Evolutionary conservation across 495 filamentous ascomycete genomes (phyloP).

Genomic region (Tetracladium setigerum): DNA sequence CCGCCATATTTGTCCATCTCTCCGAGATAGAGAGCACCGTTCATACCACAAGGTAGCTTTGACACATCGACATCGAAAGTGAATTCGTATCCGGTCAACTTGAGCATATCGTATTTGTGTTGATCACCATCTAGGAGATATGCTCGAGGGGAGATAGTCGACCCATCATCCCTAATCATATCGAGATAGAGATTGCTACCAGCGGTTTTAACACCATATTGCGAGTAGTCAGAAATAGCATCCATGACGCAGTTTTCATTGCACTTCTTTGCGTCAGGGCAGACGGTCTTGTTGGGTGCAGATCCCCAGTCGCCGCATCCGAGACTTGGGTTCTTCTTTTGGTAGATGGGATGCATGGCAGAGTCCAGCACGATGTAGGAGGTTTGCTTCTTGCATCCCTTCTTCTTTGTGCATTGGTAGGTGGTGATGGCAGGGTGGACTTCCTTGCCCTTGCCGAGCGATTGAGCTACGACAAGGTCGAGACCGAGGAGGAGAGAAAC

Average conservation of each 20-base stretch:
- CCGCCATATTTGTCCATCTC: slow-evolving; percentile 55
- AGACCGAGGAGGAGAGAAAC: too few relatives aligned
- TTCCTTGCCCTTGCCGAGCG: slow-evolving; percentile 29
- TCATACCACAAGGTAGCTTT: slow-evolving; percentile 55
- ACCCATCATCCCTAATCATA: slow-evolving; percentile 20
- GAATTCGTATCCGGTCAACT: slow-evolving; percentile 51
- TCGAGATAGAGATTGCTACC: slow-evolving; percentile 17
- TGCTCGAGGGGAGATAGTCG: slow-evolving; percentile 41
- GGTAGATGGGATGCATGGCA: slow-evolving; percentile 40
- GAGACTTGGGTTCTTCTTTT: slow-evolving; percentile 24
- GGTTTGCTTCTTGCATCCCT: slow-evolving; percentile 36
- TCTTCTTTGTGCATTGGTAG: slow-evolving; percentile 37
- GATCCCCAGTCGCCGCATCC: slow-evolving; percentile 34
- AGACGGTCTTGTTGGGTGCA: slow-evolving; percentile 32
- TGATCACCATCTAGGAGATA: slow-evolving; percentile 50
- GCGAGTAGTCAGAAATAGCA: slow-evolving; percentile 37
- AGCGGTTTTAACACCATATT: slow-evolving; percentile 35
- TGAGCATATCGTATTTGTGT: slow-evolving; percentile 51
- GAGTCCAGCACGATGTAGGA: slow-evolving; percentile 43
- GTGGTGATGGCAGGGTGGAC: slow-evolving; percentile 41
- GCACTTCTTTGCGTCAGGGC: slow-evolving; percentile 39
- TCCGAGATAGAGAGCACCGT: slow-evolving; percentile 56
- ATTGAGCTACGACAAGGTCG: too few relatives aligned
- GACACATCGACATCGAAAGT: slow-evolving; percentile 58
- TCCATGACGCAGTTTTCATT: slow-evolving; percentile 44